phyloP scores from a whole-genome alignment of 23 red algal species.

The Gracilariopsis chorda region DNA sequence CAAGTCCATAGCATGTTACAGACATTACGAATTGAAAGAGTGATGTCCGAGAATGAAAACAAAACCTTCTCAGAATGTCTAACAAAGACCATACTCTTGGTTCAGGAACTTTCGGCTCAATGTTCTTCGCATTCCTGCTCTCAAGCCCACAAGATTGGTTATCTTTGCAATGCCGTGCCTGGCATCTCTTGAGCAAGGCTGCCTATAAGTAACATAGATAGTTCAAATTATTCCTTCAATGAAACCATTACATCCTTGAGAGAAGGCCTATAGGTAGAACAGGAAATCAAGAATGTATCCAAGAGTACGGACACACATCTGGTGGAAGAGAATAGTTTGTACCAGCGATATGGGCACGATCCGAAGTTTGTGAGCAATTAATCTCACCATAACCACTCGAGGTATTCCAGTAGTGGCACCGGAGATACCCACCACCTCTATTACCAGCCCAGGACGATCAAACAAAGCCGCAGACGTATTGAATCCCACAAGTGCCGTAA shows the following conservation, averaged over 20 bases:
- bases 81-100: background rate
- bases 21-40: background rate
- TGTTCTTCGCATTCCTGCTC: background rate
- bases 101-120: background rate
- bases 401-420: background rate
- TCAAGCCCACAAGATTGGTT: background rate
- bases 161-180: background rate
- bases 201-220: conserved; percentile 8
- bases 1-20: background rate
- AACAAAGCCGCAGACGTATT: too few relatives aligned
- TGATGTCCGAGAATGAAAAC: conserved; percentile 25
- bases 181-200: background rate
- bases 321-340: background rate
- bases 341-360: background rate
- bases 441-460: background rate
- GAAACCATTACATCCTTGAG: background rate
- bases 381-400: background rate
- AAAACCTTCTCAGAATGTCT: background rate
- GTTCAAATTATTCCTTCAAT: background rate
- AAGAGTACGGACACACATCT: background rate
- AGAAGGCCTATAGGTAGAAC: background rate
- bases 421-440: background rate
- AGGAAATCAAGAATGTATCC: background rate
- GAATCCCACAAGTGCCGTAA: too few relatives aligned
- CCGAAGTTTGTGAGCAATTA: too few relatives aligned